Evolutionary conservation across 495 filamentous ascomycete genomes (phyloP).

Genomic region (Xanthoparmelia taractica): DNA sequence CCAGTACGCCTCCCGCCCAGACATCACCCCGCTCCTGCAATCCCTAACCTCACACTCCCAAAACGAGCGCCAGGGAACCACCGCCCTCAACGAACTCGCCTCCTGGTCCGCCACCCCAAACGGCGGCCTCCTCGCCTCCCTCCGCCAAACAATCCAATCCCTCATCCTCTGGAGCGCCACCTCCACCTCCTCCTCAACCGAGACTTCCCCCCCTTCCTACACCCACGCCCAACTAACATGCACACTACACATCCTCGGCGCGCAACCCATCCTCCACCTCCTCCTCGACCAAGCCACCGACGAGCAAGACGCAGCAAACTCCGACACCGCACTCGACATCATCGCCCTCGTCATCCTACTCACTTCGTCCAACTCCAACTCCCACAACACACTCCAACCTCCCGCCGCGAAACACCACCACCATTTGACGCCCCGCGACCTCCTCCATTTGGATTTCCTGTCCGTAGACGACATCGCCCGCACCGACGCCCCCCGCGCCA

Average conservation of each 20-base stretch:
- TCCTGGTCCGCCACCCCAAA: conserved; percentile 56
- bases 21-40: conserved; percentile 64
- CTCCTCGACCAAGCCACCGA: conserved; percentile 15
- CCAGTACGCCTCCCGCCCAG: conserved; percentile 56
- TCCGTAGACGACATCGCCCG: conserved; percentile 55
- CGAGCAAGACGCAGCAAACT: no score
- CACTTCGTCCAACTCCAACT: conserved; percentile 51
- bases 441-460: conserved; percentile 56
- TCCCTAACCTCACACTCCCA: conserved; percentile 61
- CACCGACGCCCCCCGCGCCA: conserved; percentile 52
- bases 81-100: conserved; percentile 66
- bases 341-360: conserved; percentile 65
- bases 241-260: conserved; percentile 61
- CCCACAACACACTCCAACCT: no score
- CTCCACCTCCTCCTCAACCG: conserved; percentile 43
- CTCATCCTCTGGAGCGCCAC: conserved; percentile 67
- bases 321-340: conserved; percentile 64
- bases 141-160: conserved; percentile 58
- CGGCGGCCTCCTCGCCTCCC: conserved; percentile 53
- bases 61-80: conserved; percentile 56
- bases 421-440: conserved; percentile 56
- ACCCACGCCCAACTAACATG: conserved; percentile 68
- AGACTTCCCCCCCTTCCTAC: conserved; percentile 62
- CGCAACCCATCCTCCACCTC: conserved; percentile 47
- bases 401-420: conserved; percentile 25